A percentile compares a stretch with the other conserved stretches of the same genome.
Conservation (phyloP, 495 filamentous ascomycete species). For the Evernia prunastri region DNA sequence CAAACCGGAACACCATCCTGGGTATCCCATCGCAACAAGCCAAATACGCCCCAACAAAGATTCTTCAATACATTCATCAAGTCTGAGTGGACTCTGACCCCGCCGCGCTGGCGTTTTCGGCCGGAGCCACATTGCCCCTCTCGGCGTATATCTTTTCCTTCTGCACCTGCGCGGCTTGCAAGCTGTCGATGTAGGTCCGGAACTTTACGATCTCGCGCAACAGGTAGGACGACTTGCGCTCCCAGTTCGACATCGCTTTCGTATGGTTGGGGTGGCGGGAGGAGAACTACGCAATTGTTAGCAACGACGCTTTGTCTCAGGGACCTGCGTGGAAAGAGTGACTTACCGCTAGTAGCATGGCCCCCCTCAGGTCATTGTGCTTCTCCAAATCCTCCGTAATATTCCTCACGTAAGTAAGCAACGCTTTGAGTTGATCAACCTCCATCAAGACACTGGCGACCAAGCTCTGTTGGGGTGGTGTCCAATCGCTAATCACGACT, state of each 20-base stretch:
- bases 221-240: constrained; percentile 85
- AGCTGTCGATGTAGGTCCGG: constrained; percentile 81
- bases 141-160: constrained; percentile 50
- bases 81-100: constrained; percentile 1
- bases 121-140: constrained; percentile 6
- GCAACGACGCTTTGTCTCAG: neutral
- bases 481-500: constrained; percentile 82
- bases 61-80: neutral
- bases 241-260: constrained; percentile 93
- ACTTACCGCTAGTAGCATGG: constrained; percentile 75
- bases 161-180: constrained; percentile 51
- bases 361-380: constrained; percentile 78
- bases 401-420: constrained; percentile 72
- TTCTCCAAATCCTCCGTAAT: constrained; percentile 78
- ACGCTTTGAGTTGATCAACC: constrained; percentile 67
- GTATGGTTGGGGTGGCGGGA: constrained; percentile 72
- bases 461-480: constrained; percentile 87
- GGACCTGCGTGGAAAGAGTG: neutral
- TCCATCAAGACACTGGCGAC: constrained; percentile 71
- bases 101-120: neutral
- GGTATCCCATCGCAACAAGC: neutral
- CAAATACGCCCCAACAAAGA: neutral
- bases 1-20: neutral
- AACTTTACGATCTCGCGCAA: constrained; percentile 96
- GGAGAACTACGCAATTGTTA: constrained; percentile 51